Base-by-base conservation (phyloP, 108 stramenopile species). In the Cyclotella cryptica region DNA sequence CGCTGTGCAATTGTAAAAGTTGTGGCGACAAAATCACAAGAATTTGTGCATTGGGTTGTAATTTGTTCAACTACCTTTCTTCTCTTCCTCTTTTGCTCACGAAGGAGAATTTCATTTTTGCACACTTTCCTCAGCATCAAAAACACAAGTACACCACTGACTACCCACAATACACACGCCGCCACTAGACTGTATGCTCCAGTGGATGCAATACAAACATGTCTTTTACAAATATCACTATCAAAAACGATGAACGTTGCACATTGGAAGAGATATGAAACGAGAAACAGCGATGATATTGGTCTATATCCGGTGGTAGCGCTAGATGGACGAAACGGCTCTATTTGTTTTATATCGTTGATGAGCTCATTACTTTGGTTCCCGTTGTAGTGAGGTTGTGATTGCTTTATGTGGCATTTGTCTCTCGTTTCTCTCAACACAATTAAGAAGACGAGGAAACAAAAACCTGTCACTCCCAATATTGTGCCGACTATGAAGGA, bases 101-200 rank as follows among this genome's bases (percentile, higher is more conserved):
- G 60, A 7, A 61, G 11, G 18, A 61, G 29, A 13, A 0, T 71
- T 58, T 58, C 12, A 28, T 69, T 73, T 45, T 54, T 73, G 12
- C 30, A 22, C 51, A 72, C 24, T 51, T 73, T 72, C 43, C 41
- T 69, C 66, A 73, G 18, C 79, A 69, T 80, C 1, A 28, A 15
- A 35, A 66, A 53, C 17, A 80, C 46, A 44, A 80, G 46, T 12
- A 80, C 11, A 43, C 66, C 72, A 64, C 79, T 72, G 10, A 63
- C 17, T 18, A 80, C 67, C 79, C 79, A 80, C 27, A 80, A 60
- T 35, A 80, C 18, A 30, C 72, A 80, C 14, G 79, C 66, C n/a
- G 51, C 59, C 19, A 80, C 17, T 29, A 80, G 53, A 46, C 72
- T 60, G 41, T 26, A 65, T 45, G 79, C 71, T 43, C 79, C 72